phyloP scores from a whole-genome alignment of 164 flowering plant species.

The Stephania yunnanensis region DNA sequence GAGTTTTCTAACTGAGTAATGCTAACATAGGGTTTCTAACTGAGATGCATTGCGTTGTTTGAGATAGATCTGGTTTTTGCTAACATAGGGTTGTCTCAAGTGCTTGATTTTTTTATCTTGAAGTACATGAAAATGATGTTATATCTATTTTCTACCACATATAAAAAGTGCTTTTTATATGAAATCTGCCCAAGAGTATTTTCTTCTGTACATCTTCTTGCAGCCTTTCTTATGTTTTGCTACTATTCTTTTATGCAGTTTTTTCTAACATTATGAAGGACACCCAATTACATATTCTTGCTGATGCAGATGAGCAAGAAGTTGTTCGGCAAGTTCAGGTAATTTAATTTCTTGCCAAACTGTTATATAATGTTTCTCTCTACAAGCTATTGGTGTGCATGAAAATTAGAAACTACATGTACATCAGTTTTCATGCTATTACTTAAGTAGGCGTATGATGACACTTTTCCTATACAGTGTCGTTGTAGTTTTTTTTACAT shows the following conservation, averaged over 20 bases:
- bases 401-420: background rate
- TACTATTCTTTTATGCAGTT: conserved; percentile 38
- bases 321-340: conserved; percentile 97
- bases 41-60: background rate
- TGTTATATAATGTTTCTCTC: background rate
- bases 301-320: conserved; percentile 96
- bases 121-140: background rate
- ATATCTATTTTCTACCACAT: background rate
- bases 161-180: background rate
- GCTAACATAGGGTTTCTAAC: too few relatives aligned
- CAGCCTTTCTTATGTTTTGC: background rate
- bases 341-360: background rate
- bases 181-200: background rate
- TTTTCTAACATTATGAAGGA: conserved; percentile 90
- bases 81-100: background rate
- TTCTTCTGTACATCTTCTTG: background rate
- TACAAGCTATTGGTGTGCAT: background rate
- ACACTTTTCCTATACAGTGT: background rate
- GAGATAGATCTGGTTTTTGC: background rate
- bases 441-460: background rate
- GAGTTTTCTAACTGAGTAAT: too few relatives aligned
- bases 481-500: background rate
- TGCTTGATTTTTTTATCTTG: background rate
- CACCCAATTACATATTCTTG: conserved; percentile 77
- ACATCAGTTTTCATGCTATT: background rate